These are phyloP conservation scores for Plasmodium fragile DNA, from an alignment of 169 alveolate species.

Conservation along the genomic window DNA sequence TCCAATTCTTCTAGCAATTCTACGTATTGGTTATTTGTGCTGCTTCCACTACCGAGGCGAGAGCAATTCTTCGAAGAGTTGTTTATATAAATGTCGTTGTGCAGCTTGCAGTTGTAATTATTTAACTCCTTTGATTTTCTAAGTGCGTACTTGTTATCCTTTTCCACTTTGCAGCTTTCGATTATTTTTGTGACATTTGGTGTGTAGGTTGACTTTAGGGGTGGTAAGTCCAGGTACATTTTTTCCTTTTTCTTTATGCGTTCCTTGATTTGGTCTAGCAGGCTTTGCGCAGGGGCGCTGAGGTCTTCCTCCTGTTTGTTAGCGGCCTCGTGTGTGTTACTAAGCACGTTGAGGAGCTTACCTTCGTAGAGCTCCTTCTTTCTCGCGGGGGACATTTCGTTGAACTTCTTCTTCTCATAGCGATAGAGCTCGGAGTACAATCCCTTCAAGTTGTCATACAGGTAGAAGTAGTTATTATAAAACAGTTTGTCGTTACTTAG, in stretches of 20 bases:
- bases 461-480: constrained; percentile 29
- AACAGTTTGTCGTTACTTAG: constrained; percentile 56
- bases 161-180: constrained; percentile 51
- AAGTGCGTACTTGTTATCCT: constrained; percentile 49
- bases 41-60: constrained; percentile 24
- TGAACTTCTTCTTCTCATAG: constrained; percentile 60
- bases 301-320: not conserved
- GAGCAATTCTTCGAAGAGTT: constrained; percentile 62
- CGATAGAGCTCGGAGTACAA: constrained; percentile 46
- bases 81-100: constrained; percentile 75
- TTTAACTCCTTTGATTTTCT: constrained; percentile 71
- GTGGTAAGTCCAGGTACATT: constrained; percentile 9
- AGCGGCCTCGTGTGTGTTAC: not conserved
- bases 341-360: not conserved
- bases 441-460: constrained; percentile 57
- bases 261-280: not conserved
- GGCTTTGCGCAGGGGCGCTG: not conserved
- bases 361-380: constrained; percentile 27
- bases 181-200: constrained; percentile 65
- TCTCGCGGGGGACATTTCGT: constrained; percentile 14
- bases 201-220: constrained; percentile 41
- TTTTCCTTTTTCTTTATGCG: not conserved
- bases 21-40: constrained; percentile 41
- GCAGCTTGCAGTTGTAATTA: constrained; percentile 56
- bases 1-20: constrained; percentile 75